These are phyloP conservation scores for Penicillium flavigenum DNA, from an alignment of 495 filamentous ascomycete genomes.

Conservation along the genomic window DNA sequence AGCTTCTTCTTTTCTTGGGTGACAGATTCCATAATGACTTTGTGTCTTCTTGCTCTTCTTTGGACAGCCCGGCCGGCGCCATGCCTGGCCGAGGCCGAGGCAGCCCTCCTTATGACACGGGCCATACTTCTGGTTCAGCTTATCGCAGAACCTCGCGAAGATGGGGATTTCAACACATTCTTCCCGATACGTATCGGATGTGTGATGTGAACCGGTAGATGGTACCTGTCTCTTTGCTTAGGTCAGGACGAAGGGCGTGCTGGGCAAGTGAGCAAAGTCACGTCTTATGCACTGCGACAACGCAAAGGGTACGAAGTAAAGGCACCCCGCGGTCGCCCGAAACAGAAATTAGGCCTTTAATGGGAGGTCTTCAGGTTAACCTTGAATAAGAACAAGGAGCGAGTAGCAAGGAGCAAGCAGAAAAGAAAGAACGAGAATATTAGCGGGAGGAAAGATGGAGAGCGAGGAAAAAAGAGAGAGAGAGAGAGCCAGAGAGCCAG, in stretches of 20 bases:
- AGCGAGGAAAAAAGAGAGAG: constrained; percentile 7
- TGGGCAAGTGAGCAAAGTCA: constrained; percentile 6
- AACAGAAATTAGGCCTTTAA: background rate
- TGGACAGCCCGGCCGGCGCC: constrained; percentile 33
- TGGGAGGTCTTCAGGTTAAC: background rate
- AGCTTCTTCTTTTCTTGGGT: constrained; percentile 62
- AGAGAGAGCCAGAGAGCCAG: background rate
- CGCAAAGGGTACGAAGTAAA: background rate
- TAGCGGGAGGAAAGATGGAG: background rate
- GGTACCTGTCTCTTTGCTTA: background rate
- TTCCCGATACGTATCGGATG: background rate
- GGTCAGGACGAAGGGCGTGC: background rate
- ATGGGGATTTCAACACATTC: constrained; percentile 6
- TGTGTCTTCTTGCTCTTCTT: constrained; percentile 50
- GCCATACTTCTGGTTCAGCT: constrained; percentile 33
- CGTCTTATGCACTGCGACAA: constrained; percentile 1
- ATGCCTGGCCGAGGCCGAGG: constrained; percentile 36
- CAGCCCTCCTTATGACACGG: constrained; percentile 37
- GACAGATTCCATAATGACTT: constrained; percentile 58
- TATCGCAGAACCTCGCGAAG: constrained; percentile 14
- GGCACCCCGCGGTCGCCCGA: constrained; percentile 4
- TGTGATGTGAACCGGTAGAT: background rate
- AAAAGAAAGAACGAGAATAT: background rate
- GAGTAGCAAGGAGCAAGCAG: background rate
- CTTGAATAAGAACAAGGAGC: background rate